Evolutionary conservation across 2,329 filamentous ascomycete species (phyloP).

Genomic region (Aspergillus neoniger): DNA sequence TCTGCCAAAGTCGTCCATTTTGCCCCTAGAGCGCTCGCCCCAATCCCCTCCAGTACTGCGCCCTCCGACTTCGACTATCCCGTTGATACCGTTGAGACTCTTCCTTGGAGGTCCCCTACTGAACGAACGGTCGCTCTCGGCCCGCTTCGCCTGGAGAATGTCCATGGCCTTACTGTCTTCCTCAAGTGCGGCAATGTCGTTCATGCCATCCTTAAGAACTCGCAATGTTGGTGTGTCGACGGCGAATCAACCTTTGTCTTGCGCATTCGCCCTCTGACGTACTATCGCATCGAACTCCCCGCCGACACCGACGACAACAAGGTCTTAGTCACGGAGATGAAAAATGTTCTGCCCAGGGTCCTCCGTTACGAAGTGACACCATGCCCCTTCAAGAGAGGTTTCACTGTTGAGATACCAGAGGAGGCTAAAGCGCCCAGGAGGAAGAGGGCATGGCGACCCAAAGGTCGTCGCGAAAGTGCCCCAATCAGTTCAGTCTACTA

Average conservation of each 20-base stretch:
- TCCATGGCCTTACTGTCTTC: slow-evolving; percentile 83
- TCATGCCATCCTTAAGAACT: slow-evolving; percentile 83
- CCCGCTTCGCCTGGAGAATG: slow-evolving; percentile 78
- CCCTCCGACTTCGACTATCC: slow-evolving; percentile 50
- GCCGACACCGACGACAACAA: slow-evolving; percentile 64
- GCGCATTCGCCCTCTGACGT: slow-evolving; percentile 77
- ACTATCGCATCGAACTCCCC: slow-evolving; percentile 88
- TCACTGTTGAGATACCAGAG: slow-evolving; percentile 73
- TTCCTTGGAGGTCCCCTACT: slow-evolving; percentile 73
- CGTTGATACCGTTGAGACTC: slow-evolving; percentile 59
- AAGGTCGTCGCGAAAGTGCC: slow-evolving; percentile 48
- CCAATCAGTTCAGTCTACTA: slow-evolving; percentile 21
- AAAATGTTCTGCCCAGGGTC: slow-evolving; percentile 68
- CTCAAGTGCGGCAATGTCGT: slow-evolving; percentile 81
- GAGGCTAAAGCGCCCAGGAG: slow-evolving; percentile 64
- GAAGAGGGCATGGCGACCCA: slow-evolving; percentile 70
- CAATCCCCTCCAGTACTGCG: slow-evolving; percentile 46
- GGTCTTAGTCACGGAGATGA: slow-evolving; percentile 65
- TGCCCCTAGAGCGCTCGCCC: slow-evolving; percentile 45
- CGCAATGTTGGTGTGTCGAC: slow-evolving; percentile 92
- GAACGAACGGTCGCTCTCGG: slow-evolving; percentile 84
- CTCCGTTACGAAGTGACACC: slow-evolving; percentile 84
- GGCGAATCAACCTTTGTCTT: slow-evolving; percentile 83
- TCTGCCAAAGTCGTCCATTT: slow-evolving; percentile 72
- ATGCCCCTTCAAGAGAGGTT: slow-evolving; percentile 79